These are phyloP conservation scores for Pythium dissimile DNA, from an alignment of 352 stramenopile genomes.

Conservation along the genomic window DNA sequence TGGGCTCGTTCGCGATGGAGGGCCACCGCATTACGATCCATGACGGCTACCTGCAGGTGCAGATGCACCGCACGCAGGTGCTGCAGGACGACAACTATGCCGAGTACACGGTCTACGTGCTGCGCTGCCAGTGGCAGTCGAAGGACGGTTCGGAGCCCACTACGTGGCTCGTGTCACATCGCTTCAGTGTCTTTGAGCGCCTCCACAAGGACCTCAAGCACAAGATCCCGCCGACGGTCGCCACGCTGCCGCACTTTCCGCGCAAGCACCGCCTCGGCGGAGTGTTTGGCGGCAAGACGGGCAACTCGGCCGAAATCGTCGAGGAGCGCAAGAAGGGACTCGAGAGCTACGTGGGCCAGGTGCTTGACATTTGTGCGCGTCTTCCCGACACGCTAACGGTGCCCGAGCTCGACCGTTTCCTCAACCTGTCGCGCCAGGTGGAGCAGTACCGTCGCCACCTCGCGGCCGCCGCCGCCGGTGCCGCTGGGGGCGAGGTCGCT, in stretches of 20 bases:
- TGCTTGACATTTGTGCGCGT: conserved; percentile 78
- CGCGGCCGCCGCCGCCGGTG: conserved; percentile 26
- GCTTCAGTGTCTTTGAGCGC: conserved; percentile 68
- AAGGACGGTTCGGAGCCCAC: conserved; percentile 50
- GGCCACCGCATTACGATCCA: conserved; percentile 80
- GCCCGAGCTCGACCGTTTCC: conserved; percentile 81
- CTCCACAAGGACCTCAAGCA: conserved; percentile 75
- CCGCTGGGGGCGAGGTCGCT: conserved; percentile 19
- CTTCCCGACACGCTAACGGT: conserved; percentile 79
- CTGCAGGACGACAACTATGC: conserved; percentile 88
- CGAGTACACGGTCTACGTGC: conserved; percentile 88
- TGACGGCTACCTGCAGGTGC: conserved; percentile 78
- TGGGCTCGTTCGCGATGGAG: conserved; percentile 77
- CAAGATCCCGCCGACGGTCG: conserved; percentile 66
- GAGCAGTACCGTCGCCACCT: conserved; percentile 82
- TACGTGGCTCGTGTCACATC: conserved; percentile 69
- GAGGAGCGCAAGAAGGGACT: conserved; percentile 80
- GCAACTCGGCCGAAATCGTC: conserved; percentile 84
- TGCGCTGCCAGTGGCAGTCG: conserved; percentile 80
- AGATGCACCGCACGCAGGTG: conserved; percentile 84
- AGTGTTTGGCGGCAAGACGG: conserved; percentile 81
- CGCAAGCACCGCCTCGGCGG: conserved; percentile 83
- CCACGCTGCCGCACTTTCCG: conserved; percentile 63
- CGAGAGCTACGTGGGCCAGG: conserved; percentile 79
- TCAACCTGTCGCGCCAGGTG: conserved; percentile 84